A percentile compares a stretch with the other conserved stretches of the same genome.
Evolutionary conservation across 176 grass and related monocot species (phyloP).

Genomic region (Secale cereale): DNA sequence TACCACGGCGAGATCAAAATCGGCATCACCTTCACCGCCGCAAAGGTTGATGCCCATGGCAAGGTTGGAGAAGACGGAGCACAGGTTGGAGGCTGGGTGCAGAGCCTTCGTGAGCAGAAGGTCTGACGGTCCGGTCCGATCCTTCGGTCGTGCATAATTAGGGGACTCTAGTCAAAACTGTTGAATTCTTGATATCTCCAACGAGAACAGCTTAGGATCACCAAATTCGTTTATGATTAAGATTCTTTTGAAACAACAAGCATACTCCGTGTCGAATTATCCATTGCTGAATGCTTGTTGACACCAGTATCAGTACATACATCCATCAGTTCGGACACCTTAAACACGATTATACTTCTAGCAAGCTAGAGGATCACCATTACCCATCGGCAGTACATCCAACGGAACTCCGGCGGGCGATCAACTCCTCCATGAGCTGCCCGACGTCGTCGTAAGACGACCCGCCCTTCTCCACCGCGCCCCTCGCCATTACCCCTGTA

Average conservation of each 20-base stretch:
- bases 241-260: not conserved
- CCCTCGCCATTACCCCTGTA: not conserved
- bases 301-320: too few species aligned
- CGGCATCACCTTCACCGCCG: conserved; percentile 52
- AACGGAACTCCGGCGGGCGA: not conserved
- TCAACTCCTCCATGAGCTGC: not conserved
- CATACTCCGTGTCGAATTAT: too few species aligned
- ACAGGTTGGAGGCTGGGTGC: conserved; percentile 31
- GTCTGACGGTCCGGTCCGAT: not conserved
- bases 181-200: too few species aligned
- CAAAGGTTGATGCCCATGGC: conserved; percentile 30
- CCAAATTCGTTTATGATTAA: not conserved
- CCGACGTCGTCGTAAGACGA: not conserved
- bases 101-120: conserved; percentile 12
- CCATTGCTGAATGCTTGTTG: not conserved
- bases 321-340: too few species aligned
- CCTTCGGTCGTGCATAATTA: not conserved
- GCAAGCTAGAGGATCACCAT: not conserved
- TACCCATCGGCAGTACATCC: not conserved
- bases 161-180: too few species aligned
- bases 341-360: too few species aligned
- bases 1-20: conserved; percentile 75
- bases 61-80: conserved; percentile 19
- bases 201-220: too few species aligned
- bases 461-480: not conserved